Percentiles rank a stretch among this genome's conserved stretches.
Evolutionary conservation across 805 yeast genomes (phyloP).

Genomic region (Nakazawaea ishiwadae): DNA sequence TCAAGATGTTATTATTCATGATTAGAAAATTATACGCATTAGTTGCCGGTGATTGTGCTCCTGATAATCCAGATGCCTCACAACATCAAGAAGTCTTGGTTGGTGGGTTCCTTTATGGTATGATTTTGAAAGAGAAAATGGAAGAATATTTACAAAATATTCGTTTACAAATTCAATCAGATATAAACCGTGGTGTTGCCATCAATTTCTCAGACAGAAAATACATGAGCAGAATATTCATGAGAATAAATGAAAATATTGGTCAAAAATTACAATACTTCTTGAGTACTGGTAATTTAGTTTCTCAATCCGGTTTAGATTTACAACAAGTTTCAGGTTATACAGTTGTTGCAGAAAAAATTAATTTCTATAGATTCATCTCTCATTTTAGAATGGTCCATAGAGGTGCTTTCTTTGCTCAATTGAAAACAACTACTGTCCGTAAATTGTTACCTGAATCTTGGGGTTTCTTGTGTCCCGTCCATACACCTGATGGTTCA

Average conservation of each 20-base stretch:
- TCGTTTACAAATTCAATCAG: slow-evolving; percentile 69
- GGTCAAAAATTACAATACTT: slow-evolving; percentile 94
- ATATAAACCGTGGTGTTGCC: slow-evolving; percentile 73
- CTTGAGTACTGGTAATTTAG: slow-evolving; percentile 94
- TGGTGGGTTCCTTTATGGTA: slow-evolving; percentile 95
- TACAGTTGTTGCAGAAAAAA: slow-evolving; percentile 98
- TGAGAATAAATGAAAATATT: slow-evolving; percentile 83
- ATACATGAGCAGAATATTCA: slow-evolving; percentile 74
- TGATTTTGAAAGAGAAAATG: slow-evolving; percentile 93
- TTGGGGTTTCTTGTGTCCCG: slow-evolving; percentile 99
- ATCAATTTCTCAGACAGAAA: slow-evolving; percentile 81
- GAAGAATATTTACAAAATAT: slow-evolving; percentile 85
- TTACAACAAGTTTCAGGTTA: slow-evolving; percentile 97
- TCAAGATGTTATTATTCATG: slow-evolving; percentile 86
- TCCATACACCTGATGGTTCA: slow-evolving; percentile 99
- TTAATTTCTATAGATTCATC: slow-evolving; percentile 92
- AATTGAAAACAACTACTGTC: slow-evolving; percentile 94
- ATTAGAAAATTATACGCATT: slow-evolving; percentile 89
- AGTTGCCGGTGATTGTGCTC: slow-evolving; percentile 94
- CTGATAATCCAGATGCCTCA: slow-evolving; percentile 98
- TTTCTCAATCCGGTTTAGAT: slow-evolving; percentile 95
- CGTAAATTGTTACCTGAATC: slow-evolving; percentile 95
- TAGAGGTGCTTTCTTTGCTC: slow-evolving; percentile 98
- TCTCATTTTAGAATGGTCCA: slow-evolving; percentile 99
- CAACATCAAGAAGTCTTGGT: slow-evolving; percentile 96